Evolutionary conservation across 1,284 basidiomycete species (phyloP), one percentile per base, ranked within the genome.

Genomic region (Cutaneotrichosporon sp.): DNA sequence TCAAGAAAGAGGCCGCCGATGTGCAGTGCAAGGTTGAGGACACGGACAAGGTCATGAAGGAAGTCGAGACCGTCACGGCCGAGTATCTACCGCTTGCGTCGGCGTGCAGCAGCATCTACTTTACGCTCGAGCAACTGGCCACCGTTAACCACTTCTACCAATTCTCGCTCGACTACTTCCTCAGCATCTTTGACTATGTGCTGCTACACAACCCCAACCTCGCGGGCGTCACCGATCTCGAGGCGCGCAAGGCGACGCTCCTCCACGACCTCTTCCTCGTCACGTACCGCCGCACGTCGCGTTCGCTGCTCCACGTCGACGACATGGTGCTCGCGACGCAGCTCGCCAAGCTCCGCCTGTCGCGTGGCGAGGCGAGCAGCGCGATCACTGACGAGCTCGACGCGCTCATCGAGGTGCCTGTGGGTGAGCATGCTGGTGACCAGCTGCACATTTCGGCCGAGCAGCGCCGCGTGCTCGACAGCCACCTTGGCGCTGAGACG

Each of bases 61-160:
- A 98, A 76, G 94, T 99, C 9, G 95, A 99, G 71, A 87, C 91
- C 75, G 95, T 98, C 58, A 99, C 96, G 3, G 86, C 89, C 2
- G 92, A 97, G 78, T 99, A 99, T 77, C 84, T 96, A 14, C 92
- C 96, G 5, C 83, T 99, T 56, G 96, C 97, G 0, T 92, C 96
- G 76, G 94, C 95, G 1, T 97, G 95, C 84, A 97, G 94, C 76
- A 89, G 93, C 2, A 89, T 98, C 59, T 99, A 95, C 86, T 99
- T 99, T 82, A 90, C 97, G 62, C 84, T 99, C 68, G 95, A 98
- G 76, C 95, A 97, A 75, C 86, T 99, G 58, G 90, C 93, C 73
- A 85, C 90, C 60, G 87, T 98, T 82, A 93, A 97, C 75, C 96
- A 98, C 82, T 99, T 99, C 83, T 99, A 99, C 78, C 93, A 98